phyloP scores from a whole-genome alignment of 2,329 filamentous ascomycete genomes.

The Ophiocordyceps unilateralis region DNA sequence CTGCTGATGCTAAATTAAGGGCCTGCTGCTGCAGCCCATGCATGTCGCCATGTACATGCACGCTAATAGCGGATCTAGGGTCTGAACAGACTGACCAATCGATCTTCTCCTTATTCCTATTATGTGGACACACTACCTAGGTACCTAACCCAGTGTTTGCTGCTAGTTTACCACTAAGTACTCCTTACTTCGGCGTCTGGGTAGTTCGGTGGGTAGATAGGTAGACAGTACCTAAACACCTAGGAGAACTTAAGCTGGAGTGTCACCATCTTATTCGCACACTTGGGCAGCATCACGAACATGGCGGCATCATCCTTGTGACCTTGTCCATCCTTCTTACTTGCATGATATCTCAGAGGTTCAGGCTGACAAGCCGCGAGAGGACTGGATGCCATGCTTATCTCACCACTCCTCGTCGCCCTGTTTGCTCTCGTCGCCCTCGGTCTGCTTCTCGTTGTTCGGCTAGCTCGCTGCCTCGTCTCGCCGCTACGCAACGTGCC shows the following conservation, averaged over 20 bases:
- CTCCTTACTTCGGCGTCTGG: no score
- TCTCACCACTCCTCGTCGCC: constrained; percentile 13
- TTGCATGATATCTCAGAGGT: no score
- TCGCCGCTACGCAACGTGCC: constrained; percentile 24
- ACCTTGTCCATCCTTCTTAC: no score
- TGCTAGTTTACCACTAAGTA: no score
- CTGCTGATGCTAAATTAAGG: not conserved
- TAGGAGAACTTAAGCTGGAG: no score
- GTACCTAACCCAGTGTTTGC: no score
- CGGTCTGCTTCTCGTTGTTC: constrained; percentile 8
- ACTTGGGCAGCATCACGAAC: not conserved
- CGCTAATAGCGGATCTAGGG: not conserved
- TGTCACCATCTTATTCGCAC: not conserved
- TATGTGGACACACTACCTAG: no score
- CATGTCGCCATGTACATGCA: no score
- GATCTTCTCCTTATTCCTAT: not conserved
- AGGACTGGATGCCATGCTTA: constrained; percentile 6
- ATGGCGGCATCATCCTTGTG: no score
- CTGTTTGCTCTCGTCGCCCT: constrained; percentile 8
- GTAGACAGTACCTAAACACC: no score
- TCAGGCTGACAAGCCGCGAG: no score
- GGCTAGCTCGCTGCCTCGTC: constrained; percentile 11
- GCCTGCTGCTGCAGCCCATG: not conserved
- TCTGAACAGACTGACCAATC: not conserved
- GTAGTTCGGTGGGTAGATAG: no score